phyloP scores from a whole-genome alignment of 331 rosid genomes.

The Cucumis variabilis region DNA sequence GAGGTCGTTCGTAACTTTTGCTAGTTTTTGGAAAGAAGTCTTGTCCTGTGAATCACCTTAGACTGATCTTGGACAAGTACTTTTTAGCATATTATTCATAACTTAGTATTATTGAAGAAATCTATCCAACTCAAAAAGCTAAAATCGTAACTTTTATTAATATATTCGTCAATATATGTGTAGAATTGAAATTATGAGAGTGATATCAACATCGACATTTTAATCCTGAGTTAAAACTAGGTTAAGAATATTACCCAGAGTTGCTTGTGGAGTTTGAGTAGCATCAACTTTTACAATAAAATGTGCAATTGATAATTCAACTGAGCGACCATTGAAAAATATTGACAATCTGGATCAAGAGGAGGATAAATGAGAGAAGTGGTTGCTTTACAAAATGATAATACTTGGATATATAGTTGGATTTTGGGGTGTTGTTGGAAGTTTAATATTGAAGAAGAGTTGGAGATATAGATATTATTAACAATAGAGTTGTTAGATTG shows the following conservation, averaged over 20 bases:
- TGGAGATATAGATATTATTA: conserved; percentile 32
- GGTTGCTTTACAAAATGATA: background rate
- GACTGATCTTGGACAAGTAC: background rate
- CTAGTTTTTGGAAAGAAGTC: background rate
- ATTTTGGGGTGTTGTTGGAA: conserved; percentile 29
- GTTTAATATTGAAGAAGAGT: background rate
- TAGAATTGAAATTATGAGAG: too few species aligned
- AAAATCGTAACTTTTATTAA: too few species aligned
- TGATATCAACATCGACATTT: too few species aligned
- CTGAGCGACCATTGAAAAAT: background rate
- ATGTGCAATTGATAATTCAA: background rate
- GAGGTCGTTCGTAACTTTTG: background rate
- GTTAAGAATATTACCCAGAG: conserved; percentile 48
- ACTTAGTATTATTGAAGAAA: too few species aligned
- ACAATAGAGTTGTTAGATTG: too few species aligned
- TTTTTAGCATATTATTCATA: background rate
- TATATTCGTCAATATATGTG: too few species aligned
- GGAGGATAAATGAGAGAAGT: background rate
- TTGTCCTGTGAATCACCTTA: background rate
- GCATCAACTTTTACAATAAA: conserved; percentile 67
- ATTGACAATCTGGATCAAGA: background rate
- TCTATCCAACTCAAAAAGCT: too few species aligned
- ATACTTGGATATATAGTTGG: conserved; percentile 29
- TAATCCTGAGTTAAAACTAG: background rate
- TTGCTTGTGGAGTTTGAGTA: conserved; percentile 54